Evolutionary conservation across 768 basidiomycete species (phyloP).

Genomic region (Amanita rimosa): DNA sequence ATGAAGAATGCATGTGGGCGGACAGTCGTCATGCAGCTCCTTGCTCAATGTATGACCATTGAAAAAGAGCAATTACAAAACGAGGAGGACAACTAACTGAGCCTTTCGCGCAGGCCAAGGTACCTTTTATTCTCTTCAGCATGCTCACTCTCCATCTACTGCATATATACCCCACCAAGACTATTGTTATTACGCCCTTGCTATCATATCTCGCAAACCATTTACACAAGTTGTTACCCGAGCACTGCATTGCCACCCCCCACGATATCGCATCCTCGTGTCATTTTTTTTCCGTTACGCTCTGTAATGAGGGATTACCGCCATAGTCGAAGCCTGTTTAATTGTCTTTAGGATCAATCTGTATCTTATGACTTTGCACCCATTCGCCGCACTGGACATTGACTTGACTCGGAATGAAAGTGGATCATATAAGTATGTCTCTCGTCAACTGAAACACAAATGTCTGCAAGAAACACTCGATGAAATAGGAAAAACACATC

Average conservation of each 20-base stretch:
- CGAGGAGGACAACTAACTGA: constrained; percentile 9
- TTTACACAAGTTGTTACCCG: constrained; percentile 26
- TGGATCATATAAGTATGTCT: too few species aligned
- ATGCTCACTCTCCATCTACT: background rate
- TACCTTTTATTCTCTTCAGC: background rate
- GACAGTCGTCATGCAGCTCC: constrained; percentile 51
- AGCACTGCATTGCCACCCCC: constrained; percentile 53
- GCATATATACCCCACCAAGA: constrained; percentile 2
- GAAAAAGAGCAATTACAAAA: constrained; percentile 31
- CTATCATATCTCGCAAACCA: constrained; percentile 23
- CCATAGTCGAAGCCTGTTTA: constrained; percentile 62
- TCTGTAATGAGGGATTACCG: constrained; percentile 77
- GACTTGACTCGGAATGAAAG: too few species aligned
- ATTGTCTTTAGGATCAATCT: background rate
- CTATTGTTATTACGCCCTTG: background rate
- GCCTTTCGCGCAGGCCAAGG: background rate
- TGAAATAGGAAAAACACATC: too few species aligned
- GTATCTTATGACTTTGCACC: background rate
- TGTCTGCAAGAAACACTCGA: too few species aligned
- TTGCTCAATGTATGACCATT: constrained; percentile 56
- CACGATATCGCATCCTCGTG: constrained; percentile 40
- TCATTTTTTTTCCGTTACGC: constrained; percentile 70
- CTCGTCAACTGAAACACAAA: too few species aligned
- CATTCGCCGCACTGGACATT: too few species aligned
- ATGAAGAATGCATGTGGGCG: constrained; percentile 62